Base-by-base conservation (phyloP, 768 basidiomycete species). In the Mycena haematopus region DNA sequence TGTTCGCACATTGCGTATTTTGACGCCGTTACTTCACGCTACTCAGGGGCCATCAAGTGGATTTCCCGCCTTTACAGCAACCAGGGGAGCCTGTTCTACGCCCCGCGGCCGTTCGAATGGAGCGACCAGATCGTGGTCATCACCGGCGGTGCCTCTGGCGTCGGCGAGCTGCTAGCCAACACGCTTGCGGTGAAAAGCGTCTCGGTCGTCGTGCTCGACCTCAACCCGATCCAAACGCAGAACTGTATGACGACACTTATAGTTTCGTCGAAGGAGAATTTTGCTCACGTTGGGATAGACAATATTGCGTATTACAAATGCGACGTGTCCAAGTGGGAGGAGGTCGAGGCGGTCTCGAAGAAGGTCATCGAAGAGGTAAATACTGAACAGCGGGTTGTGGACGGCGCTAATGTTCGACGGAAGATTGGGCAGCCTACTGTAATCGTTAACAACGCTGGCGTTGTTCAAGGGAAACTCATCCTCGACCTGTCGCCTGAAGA, bases 391-490 rank as follows among this genome's bases (percentile, higher is more conserved):
- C n/a, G 29, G 29, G 29, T 31, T 31, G 40, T 42, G n/a, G 11
- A 44, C 19, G 52, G 5, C 52, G 11, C 7, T 35, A 22, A 29
- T 22, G 35, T 47, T 55, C 24, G 27, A 11, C 5, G 14, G 33
- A 68, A 96, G 93, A 81, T 96, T 55, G 96, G 93, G 3, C 83
- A 91, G 61, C 93, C 93, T 0, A 97, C 97, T 0, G 83, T 98
- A 40, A 77, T 99, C 24, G 80, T 99, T 68, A 99, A 98, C 78
- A 98, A 96, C 71, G 97, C 96, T 0, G 97, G 96, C 21, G 88
- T 97, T 60, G 93, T 92, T 25, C 92, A 95, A 76, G 95, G 95
- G 25, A 96, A 95, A 69, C 77, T 88, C 2, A 77, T 99, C 33
- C 77, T 96, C 14, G 95, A 98, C 70, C 79, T 97, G 60, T 78